Conservation (phyloP, 176 grass and related monocot species). For the Hordeum marinum region DNA sequence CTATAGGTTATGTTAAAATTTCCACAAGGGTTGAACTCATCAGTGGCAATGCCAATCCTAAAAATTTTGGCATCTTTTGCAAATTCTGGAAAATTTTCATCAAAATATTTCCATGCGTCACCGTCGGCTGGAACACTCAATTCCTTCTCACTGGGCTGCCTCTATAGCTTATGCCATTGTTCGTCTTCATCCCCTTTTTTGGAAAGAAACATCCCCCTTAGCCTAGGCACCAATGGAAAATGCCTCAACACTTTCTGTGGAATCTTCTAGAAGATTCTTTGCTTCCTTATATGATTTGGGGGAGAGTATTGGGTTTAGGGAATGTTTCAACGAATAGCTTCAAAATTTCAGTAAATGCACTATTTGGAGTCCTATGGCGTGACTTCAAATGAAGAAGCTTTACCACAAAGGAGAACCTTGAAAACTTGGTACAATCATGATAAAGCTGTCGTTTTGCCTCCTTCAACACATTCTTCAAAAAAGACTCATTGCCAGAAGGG, state of each 20-base stretch:
- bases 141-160: not conserved
- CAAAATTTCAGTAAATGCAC: too few relatives aligned
- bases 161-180: not conserved
- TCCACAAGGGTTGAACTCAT: not conserved
- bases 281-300: not conserved
- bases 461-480: too few relatives aligned
- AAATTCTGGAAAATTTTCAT: not conserved
- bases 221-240: not conserved
- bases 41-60: not conserved
- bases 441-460: too few relatives aligned
- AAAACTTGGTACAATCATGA: too few relatives aligned
- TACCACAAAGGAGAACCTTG: too few relatives aligned
- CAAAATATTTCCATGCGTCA: not conserved
- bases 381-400: too few relatives aligned
- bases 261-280: not conserved
- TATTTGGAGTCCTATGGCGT: too few relatives aligned
- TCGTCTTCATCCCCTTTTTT: not conserved
- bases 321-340: too few relatives aligned
- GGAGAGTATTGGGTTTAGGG: too few relatives aligned
- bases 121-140: not conserved
- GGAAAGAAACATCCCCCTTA: not conserved
- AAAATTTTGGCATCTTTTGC: not conserved
- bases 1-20: not conserved
- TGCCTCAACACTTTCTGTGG: not conserved
- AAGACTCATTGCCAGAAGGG: too few relatives aligned